Conservation (phyloP, 2,329 filamentous ascomycete genomes). For the Podosphaera aphanis region DNA sequence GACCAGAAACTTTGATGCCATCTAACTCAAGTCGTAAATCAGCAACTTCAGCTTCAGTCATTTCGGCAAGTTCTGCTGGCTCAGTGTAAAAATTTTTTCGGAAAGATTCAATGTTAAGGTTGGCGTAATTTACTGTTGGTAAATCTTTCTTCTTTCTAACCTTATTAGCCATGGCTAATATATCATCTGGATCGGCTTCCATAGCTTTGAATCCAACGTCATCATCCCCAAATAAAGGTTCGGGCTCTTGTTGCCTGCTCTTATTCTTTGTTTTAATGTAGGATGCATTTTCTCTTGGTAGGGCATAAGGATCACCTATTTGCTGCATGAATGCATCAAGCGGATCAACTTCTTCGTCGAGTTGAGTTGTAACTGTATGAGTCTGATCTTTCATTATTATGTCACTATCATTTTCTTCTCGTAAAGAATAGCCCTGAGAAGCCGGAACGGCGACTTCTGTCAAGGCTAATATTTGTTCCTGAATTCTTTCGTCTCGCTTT, state of each 20-base stretch:
- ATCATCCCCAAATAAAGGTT: constrained; percentile 75
- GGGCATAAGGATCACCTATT: constrained; percentile 25
- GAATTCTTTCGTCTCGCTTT: constrained; percentile 47
- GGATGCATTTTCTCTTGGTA: constrained; percentile 17
- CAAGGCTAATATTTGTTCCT: constrained; percentile 19
- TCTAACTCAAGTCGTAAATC: constrained; percentile 72
- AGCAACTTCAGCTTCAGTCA: constrained; percentile 66
- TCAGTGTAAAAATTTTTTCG: constrained; percentile 91
- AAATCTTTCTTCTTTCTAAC: constrained; percentile 80
- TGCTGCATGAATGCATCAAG: constrained; percentile 86
- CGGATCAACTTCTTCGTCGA: constrained; percentile 59
- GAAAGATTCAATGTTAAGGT: constrained; percentile 65
- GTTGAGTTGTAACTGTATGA: constrained; percentile 20
- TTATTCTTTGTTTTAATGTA: constrained; percentile 16
- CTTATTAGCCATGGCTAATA: constrained; percentile 35
- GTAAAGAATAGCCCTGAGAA: constrained; percentile 20
- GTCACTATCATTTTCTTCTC: constrained; percentile 17
- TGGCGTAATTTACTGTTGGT: constrained; percentile 66
- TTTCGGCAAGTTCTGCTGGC: constrained; percentile 56
- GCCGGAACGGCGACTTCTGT: constrained; percentile 20
- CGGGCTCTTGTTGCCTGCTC: constrained; percentile 41
- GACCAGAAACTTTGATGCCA: constrained; percentile 79
- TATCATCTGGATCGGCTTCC: constrained; percentile 38
- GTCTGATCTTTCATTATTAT: constrained; percentile 15
- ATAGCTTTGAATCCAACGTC: constrained; percentile 42